Evolutionary conservation across 2,329 filamentous ascomycete species (phyloP).

Genomic region (Dothistroma pini): DNA sequence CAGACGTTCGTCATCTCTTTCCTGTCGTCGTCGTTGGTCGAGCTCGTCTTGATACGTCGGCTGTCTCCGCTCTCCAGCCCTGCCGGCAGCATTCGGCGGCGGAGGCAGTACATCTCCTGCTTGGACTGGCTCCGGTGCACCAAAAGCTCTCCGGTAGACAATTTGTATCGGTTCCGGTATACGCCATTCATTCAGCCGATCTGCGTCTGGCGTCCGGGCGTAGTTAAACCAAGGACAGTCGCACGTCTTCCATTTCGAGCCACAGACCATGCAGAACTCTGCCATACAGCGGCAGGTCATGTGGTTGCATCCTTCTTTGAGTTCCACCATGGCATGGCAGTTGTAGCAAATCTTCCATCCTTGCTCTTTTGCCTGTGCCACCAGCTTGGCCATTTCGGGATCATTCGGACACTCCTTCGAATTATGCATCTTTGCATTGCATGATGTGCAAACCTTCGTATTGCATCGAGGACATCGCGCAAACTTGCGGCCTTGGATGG

Average conservation of each 20-base stretch:
- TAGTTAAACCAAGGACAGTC: slow-evolving; percentile 78
- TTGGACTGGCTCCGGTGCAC: slow-evolving; percentile 15
- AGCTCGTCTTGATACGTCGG: slow-evolving; percentile 38
- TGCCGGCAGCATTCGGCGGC: slow-evolving; percentile 6
- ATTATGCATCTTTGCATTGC: slow-evolving; percentile 71
- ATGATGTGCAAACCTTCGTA: slow-evolving; percentile 69
- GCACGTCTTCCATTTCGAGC: slow-evolving; percentile 75
- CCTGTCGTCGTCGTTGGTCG: slow-evolving; percentile 41
- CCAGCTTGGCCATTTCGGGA: slow-evolving; percentile 60
- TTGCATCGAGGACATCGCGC: slow-evolving; percentile 69
- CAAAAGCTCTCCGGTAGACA: slow-evolving; percentile 33
- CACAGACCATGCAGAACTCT: slow-evolving; percentile 85
- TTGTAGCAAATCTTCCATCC: slow-evolving; percentile 74
- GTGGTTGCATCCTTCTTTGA: slow-evolving; percentile 74
- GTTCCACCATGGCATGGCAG: slow-evolving; percentile 70
- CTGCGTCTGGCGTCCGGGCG: slow-evolving; percentile 45
- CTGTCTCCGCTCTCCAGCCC: slow-evolving; percentile 4
- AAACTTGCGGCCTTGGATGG: slow-evolving; percentile 53
- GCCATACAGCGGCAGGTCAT: slow-evolving; percentile 83
- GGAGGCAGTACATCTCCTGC: slow-evolving; percentile 4
- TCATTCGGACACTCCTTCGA: slow-evolving; percentile 67
- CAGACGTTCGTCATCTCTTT: slow-evolving; percentile 48
- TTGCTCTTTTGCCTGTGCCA: slow-evolving; percentile 61
- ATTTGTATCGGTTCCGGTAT: slow-evolving; percentile 44
- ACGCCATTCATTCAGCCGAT: slow-evolving; percentile 54